These are phyloP conservation scores for Posidonia australis DNA, from an alignment of 106 monocot genomes.

Conservation along the genomic window DNA sequence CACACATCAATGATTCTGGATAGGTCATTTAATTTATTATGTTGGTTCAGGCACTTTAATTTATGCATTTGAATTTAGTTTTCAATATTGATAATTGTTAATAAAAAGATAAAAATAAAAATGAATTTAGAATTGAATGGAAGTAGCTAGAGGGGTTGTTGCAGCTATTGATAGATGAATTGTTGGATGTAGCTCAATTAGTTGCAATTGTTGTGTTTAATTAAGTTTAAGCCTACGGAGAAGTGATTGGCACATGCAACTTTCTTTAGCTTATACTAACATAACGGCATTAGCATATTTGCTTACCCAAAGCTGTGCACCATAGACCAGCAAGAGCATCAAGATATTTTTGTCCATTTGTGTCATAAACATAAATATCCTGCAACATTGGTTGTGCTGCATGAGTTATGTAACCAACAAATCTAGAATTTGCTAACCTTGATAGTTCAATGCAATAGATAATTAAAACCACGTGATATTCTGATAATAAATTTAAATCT, in stretches of 20 bases:
- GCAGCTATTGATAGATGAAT: too few species aligned
- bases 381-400: constrained; percentile 9
- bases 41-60: too few species aligned
- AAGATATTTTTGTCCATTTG: constrained; percentile 79
- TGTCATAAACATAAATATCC: constrained; percentile 89
- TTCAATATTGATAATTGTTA: too few species aligned
- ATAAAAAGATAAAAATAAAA: too few species aligned
- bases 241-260: background rate
- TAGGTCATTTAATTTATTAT: too few species aligned
- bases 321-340: constrained; percentile 97
- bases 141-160: too few species aligned
- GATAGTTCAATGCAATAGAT: background rate
- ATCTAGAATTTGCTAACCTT: background rate
- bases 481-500: background rate
- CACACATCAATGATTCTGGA: too few species aligned
- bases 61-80: too few species aligned
- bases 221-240: background rate
- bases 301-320: constrained; percentile 86
- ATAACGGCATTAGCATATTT: background rate
- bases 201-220: too few species aligned
- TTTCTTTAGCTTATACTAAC: too few species aligned
- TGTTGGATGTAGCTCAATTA: too few species aligned
- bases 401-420: background rate
- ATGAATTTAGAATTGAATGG: too few species aligned
- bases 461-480: background rate